phyloP scores from a whole-genome alignment of 2,329 filamentous ascomycete species.

The Fusarium tanahbumbuense region DNA sequence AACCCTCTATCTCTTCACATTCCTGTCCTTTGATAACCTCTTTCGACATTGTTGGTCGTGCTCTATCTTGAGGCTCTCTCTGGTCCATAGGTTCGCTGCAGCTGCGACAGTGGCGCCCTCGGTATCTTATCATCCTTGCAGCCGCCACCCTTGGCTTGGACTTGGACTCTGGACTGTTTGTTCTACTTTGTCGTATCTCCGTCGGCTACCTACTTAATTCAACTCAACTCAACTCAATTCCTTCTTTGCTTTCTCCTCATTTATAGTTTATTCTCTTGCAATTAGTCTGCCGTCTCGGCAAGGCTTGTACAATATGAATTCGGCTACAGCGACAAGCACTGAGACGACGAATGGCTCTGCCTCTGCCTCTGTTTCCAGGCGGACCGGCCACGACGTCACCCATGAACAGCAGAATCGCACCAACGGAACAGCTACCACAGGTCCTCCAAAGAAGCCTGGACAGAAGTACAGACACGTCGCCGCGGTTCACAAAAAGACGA shows the following conservation, averaged over 20 bases:
- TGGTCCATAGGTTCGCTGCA: conserved; percentile 17
- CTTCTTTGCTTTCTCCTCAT: background rate
- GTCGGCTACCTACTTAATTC: conserved; percentile 6
- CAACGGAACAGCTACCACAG: conserved; percentile 42
- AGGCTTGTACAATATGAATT: conserved; percentile 52
- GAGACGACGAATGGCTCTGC: conserved; percentile 47
- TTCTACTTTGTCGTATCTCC: conserved; percentile 6
- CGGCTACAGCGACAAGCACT: conserved; percentile 54
- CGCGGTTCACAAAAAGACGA: conserved; percentile 79
- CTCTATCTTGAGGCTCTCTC: conserved; percentile 28
- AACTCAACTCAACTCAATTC: conserved; percentile 11
- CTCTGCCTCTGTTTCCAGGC: conserved; percentile 39
- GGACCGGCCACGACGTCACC: conserved; percentile 45
- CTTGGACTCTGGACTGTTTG: conserved; percentile 3
- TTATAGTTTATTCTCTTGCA: background rate
- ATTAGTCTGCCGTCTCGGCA: conserved; percentile 33
- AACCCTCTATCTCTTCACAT: conserved; percentile 30
- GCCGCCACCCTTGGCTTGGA: background rate
- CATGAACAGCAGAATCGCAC: conserved; percentile 39
- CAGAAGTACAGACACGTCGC: conserved; percentile 90
- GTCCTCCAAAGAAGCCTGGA: conserved; percentile 36
- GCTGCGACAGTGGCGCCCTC: conserved; percentile 36
- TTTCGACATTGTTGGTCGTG: conserved; percentile 26
- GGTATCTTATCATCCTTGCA: conserved; percentile 34
- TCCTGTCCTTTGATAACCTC: conserved; percentile 33